These are phyloP conservation scores for Toxicodendron radicans DNA, from an alignment of 345 rosid genomes.

Conservation along the genomic window DNA sequence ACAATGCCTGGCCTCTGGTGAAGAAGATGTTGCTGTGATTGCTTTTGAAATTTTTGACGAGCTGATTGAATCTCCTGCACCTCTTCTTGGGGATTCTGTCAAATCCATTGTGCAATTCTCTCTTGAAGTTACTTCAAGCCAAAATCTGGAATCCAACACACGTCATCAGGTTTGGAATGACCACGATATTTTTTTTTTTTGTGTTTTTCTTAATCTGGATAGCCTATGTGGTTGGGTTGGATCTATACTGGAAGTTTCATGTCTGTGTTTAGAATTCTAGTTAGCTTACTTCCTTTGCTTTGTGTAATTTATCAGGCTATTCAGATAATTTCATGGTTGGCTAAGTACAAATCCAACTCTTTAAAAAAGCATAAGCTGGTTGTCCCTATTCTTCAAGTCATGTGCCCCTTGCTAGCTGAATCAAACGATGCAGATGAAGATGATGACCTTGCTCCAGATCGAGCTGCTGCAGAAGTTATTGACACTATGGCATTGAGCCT, in stretches of 20 bases:
- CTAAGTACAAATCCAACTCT: constrained; percentile 84
- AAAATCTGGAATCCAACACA: constrained; percentile 75
- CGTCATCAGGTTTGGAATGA: constrained; percentile 82
- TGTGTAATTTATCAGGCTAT: constrained; percentile 66
- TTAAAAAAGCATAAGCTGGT: constrained; percentile 83
- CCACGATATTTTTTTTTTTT: not conserved
- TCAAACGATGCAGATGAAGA: constrained; percentile 72
- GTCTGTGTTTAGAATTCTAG: not conserved
- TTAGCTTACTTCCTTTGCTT: constrained; percentile 24
- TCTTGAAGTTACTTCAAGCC: constrained; percentile 94
- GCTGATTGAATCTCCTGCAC: constrained; percentile 97
- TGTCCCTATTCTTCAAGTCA: constrained; percentile 86
- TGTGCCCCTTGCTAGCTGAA: constrained; percentile 96
- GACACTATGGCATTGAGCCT: constrained; percentile 95
- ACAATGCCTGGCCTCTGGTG: constrained; percentile 88
- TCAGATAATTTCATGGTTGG: constrained; percentile 98
- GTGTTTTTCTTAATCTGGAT: constrained; percentile 6
- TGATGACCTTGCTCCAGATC: constrained; percentile 97
- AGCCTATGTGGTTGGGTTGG: not conserved
- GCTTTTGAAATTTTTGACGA: constrained; percentile 99
- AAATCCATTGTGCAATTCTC: constrained; percentile 94
- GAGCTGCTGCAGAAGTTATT: constrained; percentile 99
- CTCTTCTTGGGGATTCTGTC: constrained; percentile 96
- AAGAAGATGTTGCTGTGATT: constrained; percentile 94
- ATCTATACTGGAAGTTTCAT: not conserved